Percentiles rank a stretch among this genome's conserved stretches.
phyloP scores from a whole-genome alignment of 2,329 filamentous ascomycete species.

The Verticillium nubilum region DNA sequence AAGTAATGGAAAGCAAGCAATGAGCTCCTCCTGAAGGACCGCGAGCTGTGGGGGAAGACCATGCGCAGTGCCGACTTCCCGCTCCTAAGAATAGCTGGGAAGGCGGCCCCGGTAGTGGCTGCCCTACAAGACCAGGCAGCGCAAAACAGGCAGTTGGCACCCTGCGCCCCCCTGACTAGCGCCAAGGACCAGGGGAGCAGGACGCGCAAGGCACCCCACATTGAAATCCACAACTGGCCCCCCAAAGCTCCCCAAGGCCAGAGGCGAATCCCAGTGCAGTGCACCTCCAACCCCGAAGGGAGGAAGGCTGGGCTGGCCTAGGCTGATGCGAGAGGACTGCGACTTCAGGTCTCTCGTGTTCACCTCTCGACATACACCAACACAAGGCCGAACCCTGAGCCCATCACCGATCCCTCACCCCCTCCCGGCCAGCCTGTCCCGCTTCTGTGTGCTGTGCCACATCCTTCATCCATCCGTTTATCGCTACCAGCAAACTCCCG shows the following conservation, averaged over 20 bases:
- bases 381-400: background rate
- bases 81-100: background rate
- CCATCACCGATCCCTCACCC: background rate
- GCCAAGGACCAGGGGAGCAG: background rate
- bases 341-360: background rate
- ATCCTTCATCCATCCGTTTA: background rate
- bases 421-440: background rate
- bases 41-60: background rate
- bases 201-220: background rate
- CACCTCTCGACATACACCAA: background rate
- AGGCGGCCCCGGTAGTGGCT: background rate
- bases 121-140: background rate
- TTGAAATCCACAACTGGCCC: background rate
- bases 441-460: background rate
- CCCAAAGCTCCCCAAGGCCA: background rate
- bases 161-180: background rate
- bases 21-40: no score
- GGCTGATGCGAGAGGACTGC: background rate
- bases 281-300: background rate
- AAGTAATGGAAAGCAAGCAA: no score
- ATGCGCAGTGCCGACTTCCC: background rate
- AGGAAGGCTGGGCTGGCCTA: background rate
- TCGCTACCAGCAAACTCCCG: background rate
- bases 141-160: background rate
- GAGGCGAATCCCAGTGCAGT: background rate